Evolutionary conservation across 2,329 filamentous ascomycete genomes (phyloP), one percentile per base, ranked within the genome.

Genomic region (Shiraia bambusicola): DNA sequence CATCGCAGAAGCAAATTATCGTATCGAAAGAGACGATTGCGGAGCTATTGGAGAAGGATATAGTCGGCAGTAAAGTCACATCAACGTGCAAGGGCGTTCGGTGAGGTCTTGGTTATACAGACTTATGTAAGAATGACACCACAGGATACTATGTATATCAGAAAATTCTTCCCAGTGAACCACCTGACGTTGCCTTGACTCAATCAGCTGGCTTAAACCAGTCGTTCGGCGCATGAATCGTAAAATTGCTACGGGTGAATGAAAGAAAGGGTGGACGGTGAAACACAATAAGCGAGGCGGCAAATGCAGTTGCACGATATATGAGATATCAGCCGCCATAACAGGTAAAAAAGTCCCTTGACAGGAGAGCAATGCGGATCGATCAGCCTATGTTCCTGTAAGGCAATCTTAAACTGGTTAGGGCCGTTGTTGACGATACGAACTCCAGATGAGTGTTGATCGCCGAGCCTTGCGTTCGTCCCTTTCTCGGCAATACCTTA

Each of bases 381-480:
- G 37, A 39, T 22, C 10, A 15, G 24, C 15, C 37, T 13, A 27
- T 15, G 9, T 30, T n/a, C 17, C 37, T 39, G 37, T 30, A 39
- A 39, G 37, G 37, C 29, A 22, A 6, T 26, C 37, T 28, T 25
- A 19, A 39, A 11, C 16, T 24, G 24, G 37, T 25, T 39, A 39
- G 37, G n/a, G 8, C 9, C 3, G n/a, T 28, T 27, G 16, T 13
- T 13, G 8, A 26, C 11, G 28, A 8, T 26, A 15, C 14, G 19
- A 24, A 28, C 13, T 2, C 11, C 7, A 26, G 12, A 10, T 27
- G n/a, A 8, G 7, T 14, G 24, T 14, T 34, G n/a, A 27, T 27
- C 26, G 33, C 24, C 15, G 17, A 22, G 3, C 13, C 22, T 17
- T 17, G 19, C 19, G 19, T 22, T 22, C 19, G 19, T 22, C 19